phyloP scores from a whole-genome alignment of 495 filamentous ascomycete species.

The Hypoxylon rickii region DNA sequence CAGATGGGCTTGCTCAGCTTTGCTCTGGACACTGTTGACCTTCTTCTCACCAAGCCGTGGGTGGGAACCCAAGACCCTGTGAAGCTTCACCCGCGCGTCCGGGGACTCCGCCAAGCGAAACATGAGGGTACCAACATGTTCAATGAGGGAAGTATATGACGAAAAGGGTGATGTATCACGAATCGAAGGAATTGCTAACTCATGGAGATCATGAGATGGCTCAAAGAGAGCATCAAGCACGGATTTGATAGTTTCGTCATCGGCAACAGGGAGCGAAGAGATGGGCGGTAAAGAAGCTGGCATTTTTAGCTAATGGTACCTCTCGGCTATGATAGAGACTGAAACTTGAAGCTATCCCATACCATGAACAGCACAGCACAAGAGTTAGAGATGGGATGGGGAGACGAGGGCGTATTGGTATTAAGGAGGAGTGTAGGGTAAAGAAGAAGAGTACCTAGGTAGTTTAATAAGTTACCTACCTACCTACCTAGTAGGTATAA shows the following conservation, averaged over 20 bases:
- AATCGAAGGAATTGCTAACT: slow-evolving; percentile 68
- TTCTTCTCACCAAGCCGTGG: slow-evolving; percentile 83
- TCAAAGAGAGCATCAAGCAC: slow-evolving; percentile 89
- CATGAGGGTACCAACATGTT: slow-evolving; percentile 24
- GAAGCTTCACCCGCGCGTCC: slow-evolving; percentile 31
- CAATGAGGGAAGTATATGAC: slow-evolving; percentile 25
- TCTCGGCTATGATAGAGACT: no score
- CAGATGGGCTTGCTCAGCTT: slow-evolving; percentile 79
- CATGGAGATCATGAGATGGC: slow-evolving; percentile 74
- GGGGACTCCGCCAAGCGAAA: slow-evolving; percentile 18
- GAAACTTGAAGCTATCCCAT: no score
- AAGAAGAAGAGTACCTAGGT: no score
- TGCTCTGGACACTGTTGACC: slow-evolving; percentile 69
- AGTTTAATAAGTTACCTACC: no score
- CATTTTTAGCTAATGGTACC: slow-evolving; percentile 3
- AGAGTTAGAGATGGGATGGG: no score
- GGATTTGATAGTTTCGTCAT: slow-evolving; percentile 31
- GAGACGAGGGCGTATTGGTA: no score
- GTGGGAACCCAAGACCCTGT: slow-evolving; percentile 81
- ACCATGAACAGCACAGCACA: no score
- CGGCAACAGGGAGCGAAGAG: slow-evolving; percentile 22
- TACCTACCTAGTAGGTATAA: no score
- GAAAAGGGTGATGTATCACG: slow-evolving; percentile 45
- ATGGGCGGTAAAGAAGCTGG: slow-evolving; percentile 22
- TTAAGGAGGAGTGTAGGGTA: no score